These are phyloP conservation scores for Oryza australiensis DNA, from an alignment of 176 grass and related monocot genomes.

Conservation along the genomic window DNA sequence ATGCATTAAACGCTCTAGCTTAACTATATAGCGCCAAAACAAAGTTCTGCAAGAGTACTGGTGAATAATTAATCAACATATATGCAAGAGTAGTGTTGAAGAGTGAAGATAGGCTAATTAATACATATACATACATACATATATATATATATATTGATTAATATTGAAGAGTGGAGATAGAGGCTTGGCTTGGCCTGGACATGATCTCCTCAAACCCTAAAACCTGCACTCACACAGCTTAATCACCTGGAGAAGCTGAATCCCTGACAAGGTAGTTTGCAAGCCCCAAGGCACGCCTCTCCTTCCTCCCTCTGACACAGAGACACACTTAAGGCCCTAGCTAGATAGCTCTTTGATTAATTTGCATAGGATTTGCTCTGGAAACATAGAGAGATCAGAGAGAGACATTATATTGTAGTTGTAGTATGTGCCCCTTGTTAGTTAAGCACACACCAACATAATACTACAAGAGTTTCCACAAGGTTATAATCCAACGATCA, in stretches of 20 bases:
- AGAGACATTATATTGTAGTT: no score
- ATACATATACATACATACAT: no score
- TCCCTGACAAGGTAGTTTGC: constrained; percentile 35
- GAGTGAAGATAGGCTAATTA: not conserved
- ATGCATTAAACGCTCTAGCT: not conserved
- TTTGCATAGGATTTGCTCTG: not conserved
- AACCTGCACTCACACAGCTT: constrained; percentile 19
- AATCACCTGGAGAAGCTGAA: constrained; percentile 36
- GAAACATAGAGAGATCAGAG: not conserved
- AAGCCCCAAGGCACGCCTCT: not conserved
- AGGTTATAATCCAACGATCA: no score
- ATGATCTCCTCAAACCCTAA: constrained; percentile 37
- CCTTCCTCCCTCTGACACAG: constrained; percentile 28
- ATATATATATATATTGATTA: no score
- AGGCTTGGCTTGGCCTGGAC: not conserved
- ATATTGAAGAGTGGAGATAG: constrained; percentile 15
- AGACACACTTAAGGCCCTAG: not conserved
- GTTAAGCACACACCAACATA: no score
- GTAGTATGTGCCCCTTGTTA: no score
- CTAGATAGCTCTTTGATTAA: not conserved
- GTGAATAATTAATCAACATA: constrained; percentile 22
- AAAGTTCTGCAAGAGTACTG: constrained; percentile 34
- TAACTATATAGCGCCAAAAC: constrained; percentile 43
- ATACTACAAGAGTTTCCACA: no score
- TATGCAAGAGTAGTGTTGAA: not conserved